These are phyloP conservation scores for Gymnopus androsaceus DNA, from an alignment of 1,284 basidiomycete species.

Conservation along the genomic window DNA sequence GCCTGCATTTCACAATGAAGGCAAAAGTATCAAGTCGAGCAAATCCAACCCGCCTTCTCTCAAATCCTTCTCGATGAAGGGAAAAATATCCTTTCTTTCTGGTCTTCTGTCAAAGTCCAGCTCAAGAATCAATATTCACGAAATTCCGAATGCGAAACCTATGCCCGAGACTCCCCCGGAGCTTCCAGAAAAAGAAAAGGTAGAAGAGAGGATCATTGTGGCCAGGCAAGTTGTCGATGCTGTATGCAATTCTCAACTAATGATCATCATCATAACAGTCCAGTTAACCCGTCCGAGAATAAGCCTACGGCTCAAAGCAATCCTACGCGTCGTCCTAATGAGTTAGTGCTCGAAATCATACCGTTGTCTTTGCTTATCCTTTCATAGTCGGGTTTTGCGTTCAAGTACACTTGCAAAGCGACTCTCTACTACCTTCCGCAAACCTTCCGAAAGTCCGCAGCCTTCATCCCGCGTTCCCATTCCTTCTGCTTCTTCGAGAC, in stretches of 20 bases:
- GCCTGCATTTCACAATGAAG: conserved; percentile 7
- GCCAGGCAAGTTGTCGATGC: not conserved
- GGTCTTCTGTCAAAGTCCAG: conserved; percentile 3
- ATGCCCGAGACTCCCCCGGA: not conserved
- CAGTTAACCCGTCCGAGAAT: too few species aligned
- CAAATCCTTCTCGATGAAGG: conserved; percentile 2
- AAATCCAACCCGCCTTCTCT: conserved; percentile 10
- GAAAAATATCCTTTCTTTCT: conserved; percentile 8
- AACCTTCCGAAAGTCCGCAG: not conserved
- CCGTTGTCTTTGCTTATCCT: not conserved
- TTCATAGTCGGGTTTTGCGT: not conserved
- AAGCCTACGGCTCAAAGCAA: not conserved
- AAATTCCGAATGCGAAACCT: not conserved
- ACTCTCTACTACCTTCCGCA: conserved; percentile 8
- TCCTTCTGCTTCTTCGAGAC: not conserved
- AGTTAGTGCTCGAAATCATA: not conserved
- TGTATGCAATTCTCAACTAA: not conserved
- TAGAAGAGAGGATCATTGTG: not conserved
- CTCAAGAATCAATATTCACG: not conserved
- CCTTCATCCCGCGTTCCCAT: conserved; percentile 7
- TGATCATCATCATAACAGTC: not conserved
- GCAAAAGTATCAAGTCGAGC: not conserved
- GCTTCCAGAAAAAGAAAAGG: not conserved
- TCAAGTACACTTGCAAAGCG: conserved; percentile 2
- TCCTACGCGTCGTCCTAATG: not conserved